Conservation (phyloP, 345 rosid genomes). For the Citrus trifoliata region DNA sequence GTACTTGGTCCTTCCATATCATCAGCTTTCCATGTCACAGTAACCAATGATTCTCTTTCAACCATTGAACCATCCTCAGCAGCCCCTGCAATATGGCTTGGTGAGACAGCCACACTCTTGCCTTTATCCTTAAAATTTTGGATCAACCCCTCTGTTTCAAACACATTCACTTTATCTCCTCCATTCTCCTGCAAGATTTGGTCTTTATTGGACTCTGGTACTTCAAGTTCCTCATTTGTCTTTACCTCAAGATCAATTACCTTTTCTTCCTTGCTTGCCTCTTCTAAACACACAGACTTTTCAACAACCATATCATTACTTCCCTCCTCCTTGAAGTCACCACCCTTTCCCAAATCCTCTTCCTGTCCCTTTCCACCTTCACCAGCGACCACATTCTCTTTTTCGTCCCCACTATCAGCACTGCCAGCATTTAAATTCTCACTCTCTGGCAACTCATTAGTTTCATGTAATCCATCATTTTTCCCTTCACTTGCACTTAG, state of each 20-base stretch:
- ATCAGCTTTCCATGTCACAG: conserved; percentile 33
- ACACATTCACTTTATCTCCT: conserved; percentile 20
- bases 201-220: conserved; percentile 26
- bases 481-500: conserved; percentile 23
- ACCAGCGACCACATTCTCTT: conserved; percentile 12
- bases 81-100: conserved; percentile 26
- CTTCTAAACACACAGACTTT: conserved; percentile 26
- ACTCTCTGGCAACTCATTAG: conserved; percentile 27
- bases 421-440: conserved; percentile 21
- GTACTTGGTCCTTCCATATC: conserved; percentile 75
- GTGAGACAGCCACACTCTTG: conserved; percentile 52
- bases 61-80: conserved; percentile 35
- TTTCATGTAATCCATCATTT: conserved; percentile 24
- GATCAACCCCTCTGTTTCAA: conserved; percentile 26
- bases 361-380: conserved; percentile 23
- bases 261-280: conserved; percentile 29
- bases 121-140: conserved; percentile 58
- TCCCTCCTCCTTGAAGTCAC: conserved; percentile 30
- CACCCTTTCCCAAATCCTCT: conserved; percentile 25
- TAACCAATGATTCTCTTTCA: conserved; percentile 40
- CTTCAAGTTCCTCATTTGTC: conserved; percentile 37
- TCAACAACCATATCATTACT: conserved; percentile 25
- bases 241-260: conserved; percentile 40
- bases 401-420: conserved; percentile 17
- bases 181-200: conserved; percentile 24